Conservation (phyloP, 2,329 filamentous ascomycete species). For the Pestalotiopsis sp. region DNA sequence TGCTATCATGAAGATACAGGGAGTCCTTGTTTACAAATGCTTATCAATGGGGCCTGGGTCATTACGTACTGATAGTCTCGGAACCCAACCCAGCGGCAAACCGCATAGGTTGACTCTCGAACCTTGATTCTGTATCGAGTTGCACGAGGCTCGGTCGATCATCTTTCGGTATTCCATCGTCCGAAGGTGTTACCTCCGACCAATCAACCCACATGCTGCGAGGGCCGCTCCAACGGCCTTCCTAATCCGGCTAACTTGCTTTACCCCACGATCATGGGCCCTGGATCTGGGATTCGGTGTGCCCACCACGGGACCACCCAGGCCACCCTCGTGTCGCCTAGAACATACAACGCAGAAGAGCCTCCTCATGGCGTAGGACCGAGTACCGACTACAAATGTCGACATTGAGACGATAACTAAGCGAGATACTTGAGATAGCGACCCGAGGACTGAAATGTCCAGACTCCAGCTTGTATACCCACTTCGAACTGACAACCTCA, state of each 20-base stretch:
- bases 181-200: neutral
- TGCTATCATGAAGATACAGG: neutral
- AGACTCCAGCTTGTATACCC: neutral
- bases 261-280: constrained; percentile 1
- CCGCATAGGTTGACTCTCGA: neutral
- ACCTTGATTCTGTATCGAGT: neutral
- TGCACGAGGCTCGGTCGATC: neutral
- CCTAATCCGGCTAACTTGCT: neutral
- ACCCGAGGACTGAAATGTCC: neutral
- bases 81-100: neutral
- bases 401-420: neutral
- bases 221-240: neutral
- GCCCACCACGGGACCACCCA: neutral
- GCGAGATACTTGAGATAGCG: constrained; percentile 1
- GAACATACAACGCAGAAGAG: constrained; percentile 4
- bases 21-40: neutral
- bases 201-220: neutral
- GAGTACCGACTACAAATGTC: neutral
- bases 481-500: neutral
- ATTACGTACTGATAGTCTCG: neutral
- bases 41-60: neutral
- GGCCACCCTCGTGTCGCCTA: neutral
- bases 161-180: neutral
- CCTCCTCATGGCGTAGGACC: constrained; percentile 1
- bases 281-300: neutral